A percentile compares a stretch with the other conserved stretches of the same genome.
phyloP scores from a whole-genome alignment of 305 asterid genomes.

The Fraxinus paxiana region DNA sequence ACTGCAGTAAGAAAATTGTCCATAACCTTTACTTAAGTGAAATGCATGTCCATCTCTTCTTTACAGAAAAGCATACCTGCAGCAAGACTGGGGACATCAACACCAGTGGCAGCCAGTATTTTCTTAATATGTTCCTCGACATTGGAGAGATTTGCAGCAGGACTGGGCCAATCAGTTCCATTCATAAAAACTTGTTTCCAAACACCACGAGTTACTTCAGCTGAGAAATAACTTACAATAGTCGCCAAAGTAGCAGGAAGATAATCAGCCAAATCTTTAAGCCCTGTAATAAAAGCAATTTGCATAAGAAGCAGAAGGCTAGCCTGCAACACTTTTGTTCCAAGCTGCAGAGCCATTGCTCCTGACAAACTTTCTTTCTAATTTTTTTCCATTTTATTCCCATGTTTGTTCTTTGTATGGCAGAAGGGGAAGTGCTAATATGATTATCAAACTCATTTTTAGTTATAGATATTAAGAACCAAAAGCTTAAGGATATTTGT shows the following conservation, averaged over 20 bases:
- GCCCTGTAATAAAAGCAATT: slow-evolving; percentile 45
- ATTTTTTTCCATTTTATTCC: neutral
- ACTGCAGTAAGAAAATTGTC: neutral
- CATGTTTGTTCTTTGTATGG: neutral
- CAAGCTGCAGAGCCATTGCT: neutral
- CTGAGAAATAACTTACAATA: slow-evolving; percentile 92
- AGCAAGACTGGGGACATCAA: slow-evolving; percentile 88
- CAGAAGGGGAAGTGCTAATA: neutral
- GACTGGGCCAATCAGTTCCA: slow-evolving; percentile 99
- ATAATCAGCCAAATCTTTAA: slow-evolving; percentile 92
- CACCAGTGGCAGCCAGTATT: slow-evolving; percentile 92
- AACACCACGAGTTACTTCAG: slow-evolving; percentile 96
- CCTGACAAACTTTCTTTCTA: neutral
- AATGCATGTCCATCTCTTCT: neutral
- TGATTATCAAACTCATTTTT: neutral
- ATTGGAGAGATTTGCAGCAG: slow-evolving; percentile 82
- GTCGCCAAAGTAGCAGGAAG: slow-evolving; percentile 97
- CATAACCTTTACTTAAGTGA: neutral
- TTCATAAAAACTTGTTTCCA: slow-evolving; percentile 96
- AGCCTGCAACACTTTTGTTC: neutral
- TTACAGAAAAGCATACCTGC: slow-evolving; percentile 50
- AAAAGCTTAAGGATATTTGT: neutral
- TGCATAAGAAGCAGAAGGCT: neutral
- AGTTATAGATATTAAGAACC: neutral
- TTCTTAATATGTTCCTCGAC: slow-evolving; percentile 96